A percentile compares a stretch with the other conserved stretches of the same genome.
phyloP scores from a whole-genome alignment of 306 rosid species.

The Chamaecrista fasciculata region DNA sequence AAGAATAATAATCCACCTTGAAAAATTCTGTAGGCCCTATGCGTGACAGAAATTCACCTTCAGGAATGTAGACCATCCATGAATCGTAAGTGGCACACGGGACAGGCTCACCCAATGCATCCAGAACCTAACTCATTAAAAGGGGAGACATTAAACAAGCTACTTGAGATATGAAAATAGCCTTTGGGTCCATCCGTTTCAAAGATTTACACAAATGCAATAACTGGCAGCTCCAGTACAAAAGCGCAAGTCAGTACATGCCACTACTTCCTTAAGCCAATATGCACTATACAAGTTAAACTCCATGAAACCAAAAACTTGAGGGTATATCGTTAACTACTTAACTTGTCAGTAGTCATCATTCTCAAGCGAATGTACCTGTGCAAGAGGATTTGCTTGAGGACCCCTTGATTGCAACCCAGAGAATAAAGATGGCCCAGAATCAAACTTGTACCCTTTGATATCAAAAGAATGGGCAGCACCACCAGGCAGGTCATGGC shows the following conservation, averaged over 20 bases:
- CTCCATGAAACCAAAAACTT: background rate
- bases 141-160: background rate
- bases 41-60: slow-evolving; percentile 86
- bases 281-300: background rate
- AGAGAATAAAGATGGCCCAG: slow-evolving; percentile 86
- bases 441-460: slow-evolving; percentile 80
- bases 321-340: background rate
- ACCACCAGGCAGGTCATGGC: slow-evolving; percentile 83
- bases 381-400: slow-evolving; percentile 90
- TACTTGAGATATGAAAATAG: background rate
- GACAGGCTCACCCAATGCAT: slow-evolving; percentile 79
- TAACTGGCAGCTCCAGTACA: background rate
- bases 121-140: slow-evolving; percentile 56
- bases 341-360: background rate
- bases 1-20: slow-evolving; percentile 46
- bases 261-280: background rate
- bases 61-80: slow-evolving; percentile 95
- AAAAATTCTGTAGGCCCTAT: slow-evolving; percentile 88
- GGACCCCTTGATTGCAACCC: slow-evolving; percentile 93
- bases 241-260: background rate
- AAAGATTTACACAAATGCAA: background rate
- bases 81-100: slow-evolving; percentile 83
- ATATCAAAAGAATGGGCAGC: slow-evolving; percentile 85
- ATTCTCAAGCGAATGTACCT: slow-evolving; percentile 32
- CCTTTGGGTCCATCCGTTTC: background rate